Conservation (phyloP, 352 stramenopile genomes). For the Globisporangium emineosum region DNA sequence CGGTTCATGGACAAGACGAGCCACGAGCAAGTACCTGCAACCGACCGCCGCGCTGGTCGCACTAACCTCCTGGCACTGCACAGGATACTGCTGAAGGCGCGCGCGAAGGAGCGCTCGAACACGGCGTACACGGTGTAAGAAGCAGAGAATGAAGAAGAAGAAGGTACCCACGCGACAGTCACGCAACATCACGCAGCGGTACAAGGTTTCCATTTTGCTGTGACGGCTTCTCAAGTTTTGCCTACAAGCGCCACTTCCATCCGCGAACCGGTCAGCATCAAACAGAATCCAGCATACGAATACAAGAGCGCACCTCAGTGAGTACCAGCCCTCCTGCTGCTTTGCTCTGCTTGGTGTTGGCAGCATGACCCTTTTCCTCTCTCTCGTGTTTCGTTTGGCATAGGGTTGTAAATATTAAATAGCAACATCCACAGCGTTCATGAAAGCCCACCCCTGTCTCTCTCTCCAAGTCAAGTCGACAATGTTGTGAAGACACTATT, state of each 20-base stretch:
- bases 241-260: background rate
- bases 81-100: constrained; percentile 46
- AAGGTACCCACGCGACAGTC: background rate
- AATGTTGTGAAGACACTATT: background rate
- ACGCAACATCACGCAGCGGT: background rate
- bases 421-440: constrained; percentile 1
- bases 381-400: background rate
- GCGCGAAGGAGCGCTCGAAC: constrained; percentile 33
- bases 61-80: constrained; percentile 50
- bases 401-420: constrained; percentile 5
- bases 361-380: background rate
- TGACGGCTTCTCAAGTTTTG: background rate
- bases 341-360: background rate
- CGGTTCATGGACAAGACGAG: constrained; percentile 35
- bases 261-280: background rate
- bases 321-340: background rate
- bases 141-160: background rate
- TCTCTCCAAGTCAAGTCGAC: background rate
- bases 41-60: constrained; percentile 39
- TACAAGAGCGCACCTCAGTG: background rate
- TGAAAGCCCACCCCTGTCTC: background rate
- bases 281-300: background rate
- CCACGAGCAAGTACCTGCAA: constrained; percentile 21
- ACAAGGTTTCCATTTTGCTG: background rate
- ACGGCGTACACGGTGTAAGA: constrained; percentile 22